A percentile compares a stretch with the other conserved stretches of the same genome.
phyloP scores from a whole-genome alignment of 345 rosid species.

The Salix suchowensis region DNA sequence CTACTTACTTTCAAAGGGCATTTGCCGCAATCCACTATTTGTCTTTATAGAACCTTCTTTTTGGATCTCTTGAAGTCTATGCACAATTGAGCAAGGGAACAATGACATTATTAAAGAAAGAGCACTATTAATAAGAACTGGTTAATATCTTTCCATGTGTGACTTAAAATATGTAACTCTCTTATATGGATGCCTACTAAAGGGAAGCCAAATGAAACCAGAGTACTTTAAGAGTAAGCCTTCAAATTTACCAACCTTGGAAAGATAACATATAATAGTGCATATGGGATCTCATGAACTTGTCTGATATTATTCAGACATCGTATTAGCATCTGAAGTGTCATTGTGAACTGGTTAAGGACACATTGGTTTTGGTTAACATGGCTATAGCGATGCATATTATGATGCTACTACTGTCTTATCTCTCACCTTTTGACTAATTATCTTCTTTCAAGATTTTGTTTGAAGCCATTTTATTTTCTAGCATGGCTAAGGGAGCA shows the following conservation, averaged over 20 bases:
- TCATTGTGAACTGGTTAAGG: neutral
- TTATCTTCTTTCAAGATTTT: slow-evolving; percentile 2
- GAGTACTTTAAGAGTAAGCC: neutral
- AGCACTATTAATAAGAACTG: neutral
- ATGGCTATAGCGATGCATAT: neutral
- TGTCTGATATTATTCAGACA: neutral
- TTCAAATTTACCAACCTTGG: neutral
- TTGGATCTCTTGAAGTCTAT: neutral
- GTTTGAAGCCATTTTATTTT: slow-evolving; percentile 2
- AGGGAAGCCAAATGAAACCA: neutral
- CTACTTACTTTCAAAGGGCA: neutral
- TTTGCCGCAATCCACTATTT: neutral
- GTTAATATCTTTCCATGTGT: neutral
- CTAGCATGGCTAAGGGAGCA: neutral
- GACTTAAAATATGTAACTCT: neutral
- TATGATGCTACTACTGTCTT: neutral
- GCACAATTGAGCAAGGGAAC: neutral
- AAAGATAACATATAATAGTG: too few species aligned
- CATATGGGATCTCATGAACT: neutral
- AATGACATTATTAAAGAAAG: neutral
- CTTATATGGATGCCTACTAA: neutral
- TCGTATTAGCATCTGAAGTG: neutral
- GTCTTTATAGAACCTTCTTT: neutral
- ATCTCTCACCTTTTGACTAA: neutral
- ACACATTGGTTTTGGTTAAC: neutral